Base-by-base conservation (phyloP, 2,329 filamentous ascomycete genomes). In the Didymella pomorum region DNA sequence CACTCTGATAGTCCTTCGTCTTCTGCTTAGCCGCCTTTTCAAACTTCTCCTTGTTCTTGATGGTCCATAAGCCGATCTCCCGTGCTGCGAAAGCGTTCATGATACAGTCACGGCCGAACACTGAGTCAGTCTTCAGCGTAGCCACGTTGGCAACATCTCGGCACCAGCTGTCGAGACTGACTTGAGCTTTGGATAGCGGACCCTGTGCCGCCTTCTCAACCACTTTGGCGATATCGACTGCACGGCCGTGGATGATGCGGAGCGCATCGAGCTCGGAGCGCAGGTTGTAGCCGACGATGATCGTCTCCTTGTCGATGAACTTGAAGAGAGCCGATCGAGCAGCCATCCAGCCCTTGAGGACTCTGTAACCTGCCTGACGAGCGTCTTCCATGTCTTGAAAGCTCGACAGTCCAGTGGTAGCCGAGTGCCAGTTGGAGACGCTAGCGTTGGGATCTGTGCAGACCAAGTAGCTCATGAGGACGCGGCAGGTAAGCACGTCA, bases 71-170 rank as follows among this genome's bases (percentile, higher is more conserved):
- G 5, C 79, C 74, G 45, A 85, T 64, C 64, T 85, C 82, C 8
- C 83, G 76, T 0, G 79, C 74, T 0, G 83, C 82, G 31, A 82
- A 75, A 0, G 82, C 79, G 70, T 84, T 81, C 64, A 84, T 81
- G 5, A 85, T 62, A 45, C 78, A 79, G 66, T 82, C 78, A 48
- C 84, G 83, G 1, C 82, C 80, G 2, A 63, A 66, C 4, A 43
- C 35, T 1, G 61, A 51, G 54, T 71, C 61, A 2, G 41, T 60
- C 21, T 53, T 56, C 20, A 75, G 56, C 2, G 35, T 26, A 3
- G 58, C 48, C 20, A 63, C 44, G 2, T 44, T 45, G 1, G 61
- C 51, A 21, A 69, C 65, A 14, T 70, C 62, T 9, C 69, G 67
- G 41, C 62, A 69, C 50, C 75, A 54, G 39, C 65, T 71, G 14